Conservation (phyloP, 306 rosid species). For the Quillaja saponaria region DNA sequence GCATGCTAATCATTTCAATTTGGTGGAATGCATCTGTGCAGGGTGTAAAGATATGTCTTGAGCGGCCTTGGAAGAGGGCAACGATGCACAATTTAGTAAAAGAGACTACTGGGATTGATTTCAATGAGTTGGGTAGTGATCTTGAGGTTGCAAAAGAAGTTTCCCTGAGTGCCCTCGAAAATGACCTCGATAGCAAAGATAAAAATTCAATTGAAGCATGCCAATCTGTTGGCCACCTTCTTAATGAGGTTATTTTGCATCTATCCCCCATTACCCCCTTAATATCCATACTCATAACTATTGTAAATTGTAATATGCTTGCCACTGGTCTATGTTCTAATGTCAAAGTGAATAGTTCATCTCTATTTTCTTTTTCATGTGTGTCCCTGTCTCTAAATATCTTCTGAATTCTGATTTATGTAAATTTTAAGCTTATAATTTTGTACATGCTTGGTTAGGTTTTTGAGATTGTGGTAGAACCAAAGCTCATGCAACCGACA, state of each 20-base stretch:
- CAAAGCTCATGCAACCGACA: slow-evolving; percentile 93
- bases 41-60: slow-evolving; percentile 85
- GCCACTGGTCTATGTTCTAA: too few species aligned
- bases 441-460: too few species aligned
- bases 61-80: slow-evolving; percentile 94
- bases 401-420: too few species aligned
- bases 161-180: slow-evolving; percentile 54
- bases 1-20: slow-evolving; percentile 30
- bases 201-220: slow-evolving; percentile 70
- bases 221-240: slow-evolving; percentile 78
- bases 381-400: too few species aligned
- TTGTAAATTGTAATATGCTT: too few species aligned
- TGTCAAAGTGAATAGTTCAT: too few species aligned
- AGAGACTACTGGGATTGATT: slow-evolving; percentile 72
- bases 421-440: too few species aligned
- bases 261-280: too few species aligned
- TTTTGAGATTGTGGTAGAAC: slow-evolving; percentile 83
- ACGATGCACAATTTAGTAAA: slow-evolving; percentile 96
- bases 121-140: slow-evolving; percentile 63
- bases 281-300: too few species aligned
- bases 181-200: slow-evolving; percentile 64
- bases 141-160: slow-evolving; percentile 68
- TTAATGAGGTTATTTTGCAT: slow-evolving; percentile 69
- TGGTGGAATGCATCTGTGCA: slow-evolving; percentile 36
- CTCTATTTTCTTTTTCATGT: too few species aligned